Percentiles rank a stretch among this genome's conserved stretches.
phyloP scores from a whole-genome alignment of 2,329 filamentous ascomycete genomes.

The Xylariaceae sp. region DNA sequence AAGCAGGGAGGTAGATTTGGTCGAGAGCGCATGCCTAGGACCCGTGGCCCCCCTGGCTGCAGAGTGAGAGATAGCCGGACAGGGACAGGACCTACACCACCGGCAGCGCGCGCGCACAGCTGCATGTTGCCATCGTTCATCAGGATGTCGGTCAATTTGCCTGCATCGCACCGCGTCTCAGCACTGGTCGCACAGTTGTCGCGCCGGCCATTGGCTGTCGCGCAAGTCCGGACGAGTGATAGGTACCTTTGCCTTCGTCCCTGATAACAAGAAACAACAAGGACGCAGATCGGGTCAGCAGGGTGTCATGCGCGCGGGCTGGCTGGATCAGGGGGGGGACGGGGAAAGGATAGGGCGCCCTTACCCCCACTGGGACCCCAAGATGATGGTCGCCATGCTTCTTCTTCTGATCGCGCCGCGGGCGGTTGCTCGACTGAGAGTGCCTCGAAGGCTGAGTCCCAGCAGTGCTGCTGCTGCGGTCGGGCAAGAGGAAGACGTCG shows the following conservation, averaged over 20 bases:
- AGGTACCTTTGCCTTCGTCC: constrained; percentile 6
- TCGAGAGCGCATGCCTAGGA: too few species aligned
- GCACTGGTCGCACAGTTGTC: neutral
- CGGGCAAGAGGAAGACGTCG: too few species aligned
- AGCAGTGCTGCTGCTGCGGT: too few species aligned
- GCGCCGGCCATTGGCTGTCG: neutral
- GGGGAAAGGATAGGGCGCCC: neutral
- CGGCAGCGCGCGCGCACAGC: constrained; percentile 5
- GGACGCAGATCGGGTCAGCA: neutral
- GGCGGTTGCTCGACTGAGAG: too few species aligned
- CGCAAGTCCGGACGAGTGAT: neutral
- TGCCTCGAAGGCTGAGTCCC: too few species aligned
- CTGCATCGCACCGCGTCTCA: neutral
- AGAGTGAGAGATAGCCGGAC: too few species aligned
- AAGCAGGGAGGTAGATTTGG: too few species aligned
- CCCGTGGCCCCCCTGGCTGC: too few species aligned
- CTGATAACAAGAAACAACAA: neutral
- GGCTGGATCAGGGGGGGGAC: neutral
- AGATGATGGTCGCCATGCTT: too few species aligned
- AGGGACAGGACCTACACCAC: neutral
- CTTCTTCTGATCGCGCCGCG: too few species aligned
- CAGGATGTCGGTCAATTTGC: constrained; percentile 6
- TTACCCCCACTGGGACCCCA: constrained; percentile 6
- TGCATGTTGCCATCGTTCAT: constrained; percentile 3
- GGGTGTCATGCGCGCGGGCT: neutral